phyloP scores from a whole-genome alignment of 176 grass and related monocot species.

The Paspalum notatum region DNA sequence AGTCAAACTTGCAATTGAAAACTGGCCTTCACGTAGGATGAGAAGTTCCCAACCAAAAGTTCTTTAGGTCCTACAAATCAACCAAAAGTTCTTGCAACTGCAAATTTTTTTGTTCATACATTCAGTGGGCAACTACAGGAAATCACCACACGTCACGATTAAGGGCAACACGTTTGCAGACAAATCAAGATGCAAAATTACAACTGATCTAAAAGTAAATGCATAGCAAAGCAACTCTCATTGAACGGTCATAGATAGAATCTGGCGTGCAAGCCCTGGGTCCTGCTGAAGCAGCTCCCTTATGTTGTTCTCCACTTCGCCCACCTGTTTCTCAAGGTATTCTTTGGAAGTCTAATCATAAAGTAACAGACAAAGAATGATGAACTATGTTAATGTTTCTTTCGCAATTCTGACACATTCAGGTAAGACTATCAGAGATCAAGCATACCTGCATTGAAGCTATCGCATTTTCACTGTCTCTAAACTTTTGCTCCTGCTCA shows the following conservation, averaged over 20 bases:
- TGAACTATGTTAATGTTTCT: not conserved
- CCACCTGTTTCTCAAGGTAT: conserved; percentile 89
- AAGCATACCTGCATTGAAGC: conserved; percentile 72
- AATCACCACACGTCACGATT: not conserved
- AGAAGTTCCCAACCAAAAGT: too few relatives aligned
- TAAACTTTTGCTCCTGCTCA: conserved; percentile 88
- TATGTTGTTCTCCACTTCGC: conserved; percentile 85
- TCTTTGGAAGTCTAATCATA: conserved; percentile 75
- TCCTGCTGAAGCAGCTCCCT: conserved; percentile 88
- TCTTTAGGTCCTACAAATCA: not conserved
- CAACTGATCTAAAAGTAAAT: conserved; percentile 12
- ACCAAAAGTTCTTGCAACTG: not conserved
- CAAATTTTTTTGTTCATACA: not conserved
- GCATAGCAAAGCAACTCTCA: conserved; percentile 29
- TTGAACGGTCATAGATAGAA: conserved; percentile 82
- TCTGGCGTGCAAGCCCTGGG: conserved; percentile 78
- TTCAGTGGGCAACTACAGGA: not conserved
- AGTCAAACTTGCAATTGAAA: too few relatives aligned
- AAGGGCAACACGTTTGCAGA: not conserved
- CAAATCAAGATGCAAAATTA: not conserved
- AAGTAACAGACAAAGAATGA: conserved; percentile 6
- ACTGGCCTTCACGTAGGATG: too few relatives aligned
- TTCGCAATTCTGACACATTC: not conserved
- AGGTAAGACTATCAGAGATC: not conserved
- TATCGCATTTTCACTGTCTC: conserved; percentile 72